Percentiles rank a stretch among this genome's conserved stretches.
Evolutionary conservation across 2,329 filamentous ascomycete species (phyloP).

Genomic region (Monilinia polystroma): DNA sequence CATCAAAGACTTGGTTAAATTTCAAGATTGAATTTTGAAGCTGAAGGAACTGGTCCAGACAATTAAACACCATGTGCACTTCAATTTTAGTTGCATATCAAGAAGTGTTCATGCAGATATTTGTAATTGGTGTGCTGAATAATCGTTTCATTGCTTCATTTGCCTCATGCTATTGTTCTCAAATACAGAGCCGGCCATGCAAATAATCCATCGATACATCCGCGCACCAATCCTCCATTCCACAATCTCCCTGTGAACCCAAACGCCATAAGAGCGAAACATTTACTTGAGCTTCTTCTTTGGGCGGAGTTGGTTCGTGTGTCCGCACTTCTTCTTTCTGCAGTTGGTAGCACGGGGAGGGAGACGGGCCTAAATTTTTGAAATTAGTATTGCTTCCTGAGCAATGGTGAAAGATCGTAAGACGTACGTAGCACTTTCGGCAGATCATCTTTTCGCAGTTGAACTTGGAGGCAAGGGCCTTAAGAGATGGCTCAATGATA

Average conservation of each 20-base stretch:
- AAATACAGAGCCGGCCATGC: slow-evolving; percentile 29
- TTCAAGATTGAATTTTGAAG: neutral
- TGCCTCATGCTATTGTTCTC: slow-evolving; percentile 23
- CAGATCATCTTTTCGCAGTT: slow-evolving; percentile 99
- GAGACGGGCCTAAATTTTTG: slow-evolving; percentile 63
- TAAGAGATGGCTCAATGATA: slow-evolving; percentile 98
- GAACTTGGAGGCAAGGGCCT: slow-evolving; percentile 98
- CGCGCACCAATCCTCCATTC: slow-evolving; percentile 15
- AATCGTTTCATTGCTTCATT: slow-evolving; percentile 29
- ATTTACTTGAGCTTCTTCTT: slow-evolving; percentile 99
- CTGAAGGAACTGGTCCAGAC: neutral
- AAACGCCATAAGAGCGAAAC: slow-evolving; percentile 45
- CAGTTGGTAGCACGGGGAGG: slow-evolving; percentile 99
- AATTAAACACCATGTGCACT: neutral
- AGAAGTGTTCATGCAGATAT: slow-evolving; percentile 4
- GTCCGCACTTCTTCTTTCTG: slow-evolving; percentile 99
- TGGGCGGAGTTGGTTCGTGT: slow-evolving; percentile 99
- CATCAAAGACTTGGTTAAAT: neutral
- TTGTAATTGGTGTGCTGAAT: slow-evolving; percentile 21
- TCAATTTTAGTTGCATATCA: neutral
- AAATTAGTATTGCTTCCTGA: slow-evolving; percentile 31
- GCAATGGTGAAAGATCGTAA: neutral
- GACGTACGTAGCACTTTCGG: slow-evolving; percentile 99
- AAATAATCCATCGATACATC: slow-evolving; percentile 30
- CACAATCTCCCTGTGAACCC: slow-evolving; percentile 25